Conservation (phyloP, 495 filamentous ascomycete species). For the Pseudotulostoma volvatum region DNA sequence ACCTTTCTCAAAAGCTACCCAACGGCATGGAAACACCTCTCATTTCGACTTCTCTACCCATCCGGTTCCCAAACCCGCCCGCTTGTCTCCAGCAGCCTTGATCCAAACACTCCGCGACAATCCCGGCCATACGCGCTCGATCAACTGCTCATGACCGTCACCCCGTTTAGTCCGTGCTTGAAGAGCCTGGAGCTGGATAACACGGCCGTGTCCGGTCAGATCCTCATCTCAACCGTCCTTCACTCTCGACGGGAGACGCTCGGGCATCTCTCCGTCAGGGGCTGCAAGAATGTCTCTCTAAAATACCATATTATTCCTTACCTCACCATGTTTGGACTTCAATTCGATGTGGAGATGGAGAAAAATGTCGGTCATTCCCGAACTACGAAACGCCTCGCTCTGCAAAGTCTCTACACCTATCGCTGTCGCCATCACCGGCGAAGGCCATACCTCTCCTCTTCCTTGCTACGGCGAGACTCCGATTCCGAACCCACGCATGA, state of each 20-base stretch:
- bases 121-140: slow-evolving; percentile 41
- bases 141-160: slow-evolving; percentile 37
- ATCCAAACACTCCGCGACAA: slow-evolving; percentile 26
- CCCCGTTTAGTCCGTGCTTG: slow-evolving; percentile 39
- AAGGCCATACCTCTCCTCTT: slow-evolving; percentile 40
- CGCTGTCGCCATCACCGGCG: slow-evolving; percentile 45
- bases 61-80: slow-evolving; percentile 23
- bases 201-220: slow-evolving; percentile 41
- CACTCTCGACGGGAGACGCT: slow-evolving; percentile 35
- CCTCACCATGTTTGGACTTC: slow-evolving; percentile 32
- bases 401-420: slow-evolving; percentile 46
- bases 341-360: slow-evolving; percentile 28
- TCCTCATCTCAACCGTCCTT: slow-evolving; percentile 36
- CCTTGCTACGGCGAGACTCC: slow-evolving; percentile 38
- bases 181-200: slow-evolving; percentile 43
- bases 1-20: slow-evolving; percentile 39
- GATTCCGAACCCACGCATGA: slow-evolving; percentile 48
- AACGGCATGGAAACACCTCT: slow-evolving; percentile 44
- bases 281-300: slow-evolving; percentile 49
- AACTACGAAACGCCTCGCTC: slow-evolving; percentile 25
- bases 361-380: slow-evolving; percentile 18
- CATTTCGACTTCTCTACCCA: slow-evolving; percentile 37
- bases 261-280: slow-evolving; percentile 43
- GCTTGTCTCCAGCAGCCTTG: slow-evolving; percentile 18
- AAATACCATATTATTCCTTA: slow-evolving; percentile 50